phyloP scores from a whole-genome alignment of 2,329 filamentous ascomycete species.

The Diaporthe australafricana region DNA sequence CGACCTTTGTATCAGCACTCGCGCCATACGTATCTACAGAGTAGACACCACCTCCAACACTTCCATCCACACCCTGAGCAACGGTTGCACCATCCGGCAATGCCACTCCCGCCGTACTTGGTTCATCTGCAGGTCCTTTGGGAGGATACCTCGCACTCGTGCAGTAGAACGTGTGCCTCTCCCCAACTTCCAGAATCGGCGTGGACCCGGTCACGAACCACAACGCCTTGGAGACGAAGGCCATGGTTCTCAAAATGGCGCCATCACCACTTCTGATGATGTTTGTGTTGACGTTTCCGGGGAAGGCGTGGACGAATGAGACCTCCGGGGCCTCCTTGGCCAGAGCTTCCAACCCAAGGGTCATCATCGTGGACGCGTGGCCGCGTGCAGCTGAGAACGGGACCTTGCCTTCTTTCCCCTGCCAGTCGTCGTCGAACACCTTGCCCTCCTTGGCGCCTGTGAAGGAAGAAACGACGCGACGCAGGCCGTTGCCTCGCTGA shows the following conservation, averaged over 20 bases:
- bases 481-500: slow-evolving; percentile 55
- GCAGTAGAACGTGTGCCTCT: slow-evolving; percentile 51
- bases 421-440: slow-evolving; percentile 59
- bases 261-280: slow-evolving; percentile 42
- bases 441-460: slow-evolving; percentile 63
- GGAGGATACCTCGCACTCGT: slow-evolving; percentile 50
- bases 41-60: slow-evolving; percentile 52
- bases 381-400: slow-evolving; percentile 53
- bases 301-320: slow-evolving; percentile 54
- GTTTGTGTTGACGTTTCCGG: slow-evolving; percentile 51
- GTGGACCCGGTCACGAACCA: neutral
- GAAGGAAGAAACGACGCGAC: slow-evolving; percentile 67
- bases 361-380: slow-evolving; percentile 62
- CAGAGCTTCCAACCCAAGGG: slow-evolving; percentile 60
- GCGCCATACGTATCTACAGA: slow-evolving; percentile 50
- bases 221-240: slow-evolving; percentile 46
- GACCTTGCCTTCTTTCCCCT: slow-evolving; percentile 48
- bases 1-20: slow-evolving; percentile 42
- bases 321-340: slow-evolving; percentile 56
- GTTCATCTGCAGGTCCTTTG: slow-evolving; percentile 38
- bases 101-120: slow-evolving; percentile 42
- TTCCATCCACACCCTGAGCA: slow-evolving; percentile 47
- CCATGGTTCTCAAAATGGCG: slow-evolving; percentile 36
- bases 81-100: slow-evolving; percentile 41
- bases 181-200: slow-evolving; percentile 48